Evolutionary conservation across 768 basidiomycete genomes (phyloP).

Genomic region (Suillus placidus): DNA sequence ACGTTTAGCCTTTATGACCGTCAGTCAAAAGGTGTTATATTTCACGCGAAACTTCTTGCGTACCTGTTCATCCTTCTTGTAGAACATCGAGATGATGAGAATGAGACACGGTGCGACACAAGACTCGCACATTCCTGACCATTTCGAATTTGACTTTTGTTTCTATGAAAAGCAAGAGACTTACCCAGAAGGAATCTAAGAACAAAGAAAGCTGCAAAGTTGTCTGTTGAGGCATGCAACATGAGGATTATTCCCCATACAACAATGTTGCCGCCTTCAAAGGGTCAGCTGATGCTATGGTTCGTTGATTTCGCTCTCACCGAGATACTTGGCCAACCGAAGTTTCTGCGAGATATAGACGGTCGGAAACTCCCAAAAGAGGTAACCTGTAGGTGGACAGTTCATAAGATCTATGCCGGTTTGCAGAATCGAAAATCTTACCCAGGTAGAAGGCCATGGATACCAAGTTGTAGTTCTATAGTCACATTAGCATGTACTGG

Average conservation of each 20-base stretch:
- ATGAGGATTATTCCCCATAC: constrained; percentile 62
- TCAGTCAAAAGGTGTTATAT: constrained; percentile 12
- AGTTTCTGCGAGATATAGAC: constrained; percentile 67
- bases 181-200: constrained; percentile 61
- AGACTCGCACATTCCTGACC: constrained; percentile 64
- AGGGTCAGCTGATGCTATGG: background rate
- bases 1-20: constrained; percentile 45
- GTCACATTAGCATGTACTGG: constrained; percentile 5
- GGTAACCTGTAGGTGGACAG: constrained; percentile 42
- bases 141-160: background rate
- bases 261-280: constrained; percentile 55
- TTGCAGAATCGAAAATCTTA: constrained; percentile 18
- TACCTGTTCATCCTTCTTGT: constrained; percentile 68
- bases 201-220: constrained; percentile 64
- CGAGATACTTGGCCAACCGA: constrained; percentile 62
- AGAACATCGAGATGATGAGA: constrained; percentile 67
- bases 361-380: constrained; percentile 67
- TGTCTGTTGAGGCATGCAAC: constrained; percentile 58
- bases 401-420: background rate
- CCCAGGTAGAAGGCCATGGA: constrained; percentile 68
- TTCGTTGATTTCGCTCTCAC: constrained; percentile 29
- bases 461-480: constrained; percentile 63
- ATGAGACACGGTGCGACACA: constrained; percentile 67
- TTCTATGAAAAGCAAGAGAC: constrained; percentile 9
- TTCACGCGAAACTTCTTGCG: background rate